These are phyloP conservation scores for Trypanosoma avium DNA, from an alignment of 208 protist species.

Conservation along the genomic window DNA sequence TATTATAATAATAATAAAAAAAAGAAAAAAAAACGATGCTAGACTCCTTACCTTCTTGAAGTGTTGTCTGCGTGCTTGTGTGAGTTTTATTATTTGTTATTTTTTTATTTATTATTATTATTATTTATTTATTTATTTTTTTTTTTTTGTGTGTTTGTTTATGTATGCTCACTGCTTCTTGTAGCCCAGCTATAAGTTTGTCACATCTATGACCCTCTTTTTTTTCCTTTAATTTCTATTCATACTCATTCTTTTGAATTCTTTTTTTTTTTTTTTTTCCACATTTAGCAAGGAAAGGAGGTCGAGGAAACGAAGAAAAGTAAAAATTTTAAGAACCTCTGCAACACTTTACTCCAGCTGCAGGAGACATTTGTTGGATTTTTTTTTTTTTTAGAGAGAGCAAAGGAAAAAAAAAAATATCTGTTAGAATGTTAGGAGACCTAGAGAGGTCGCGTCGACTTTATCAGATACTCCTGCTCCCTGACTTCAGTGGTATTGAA, in stretches of 20 bases:
- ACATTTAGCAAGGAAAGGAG: not conserved
- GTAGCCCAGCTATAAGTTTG: too few relatives aligned
- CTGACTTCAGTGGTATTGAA: slow-evolving; percentile 75
- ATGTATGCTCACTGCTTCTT: too few relatives aligned
- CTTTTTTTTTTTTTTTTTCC: slow-evolving; percentile 16
- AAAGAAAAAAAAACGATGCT: too few relatives aligned
- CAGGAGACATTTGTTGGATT: not conserved
- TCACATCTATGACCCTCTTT: too few relatives aligned
- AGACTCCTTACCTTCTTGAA: too few relatives aligned
- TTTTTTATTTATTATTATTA: not conserved
- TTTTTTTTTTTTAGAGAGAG: not conserved
- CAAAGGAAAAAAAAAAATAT: not conserved
- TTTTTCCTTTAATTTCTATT: too few relatives aligned
- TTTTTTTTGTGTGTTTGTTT: slow-evolving; percentile 20
- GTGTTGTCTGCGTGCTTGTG: not conserved
- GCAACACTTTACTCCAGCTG: not conserved
- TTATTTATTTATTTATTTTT: slow-evolving; percentile 6
- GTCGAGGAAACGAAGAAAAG: too few relatives aligned
- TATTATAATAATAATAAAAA: too few relatives aligned
- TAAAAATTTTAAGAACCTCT: too few relatives aligned
- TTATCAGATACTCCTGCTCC: slow-evolving; percentile 88
- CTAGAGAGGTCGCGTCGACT: slow-evolving; percentile 38
- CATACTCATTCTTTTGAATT: slow-evolving; percentile 9
- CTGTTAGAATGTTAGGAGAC: slow-evolving; percentile 7
- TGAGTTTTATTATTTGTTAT: not conserved